A percentile compares a stretch with the other conserved stretches of the same genome.
Evolutionary conservation across 371 early-diverging fungal genomes (phyloP).

Genomic region (Mucor irregularis): DNA sequence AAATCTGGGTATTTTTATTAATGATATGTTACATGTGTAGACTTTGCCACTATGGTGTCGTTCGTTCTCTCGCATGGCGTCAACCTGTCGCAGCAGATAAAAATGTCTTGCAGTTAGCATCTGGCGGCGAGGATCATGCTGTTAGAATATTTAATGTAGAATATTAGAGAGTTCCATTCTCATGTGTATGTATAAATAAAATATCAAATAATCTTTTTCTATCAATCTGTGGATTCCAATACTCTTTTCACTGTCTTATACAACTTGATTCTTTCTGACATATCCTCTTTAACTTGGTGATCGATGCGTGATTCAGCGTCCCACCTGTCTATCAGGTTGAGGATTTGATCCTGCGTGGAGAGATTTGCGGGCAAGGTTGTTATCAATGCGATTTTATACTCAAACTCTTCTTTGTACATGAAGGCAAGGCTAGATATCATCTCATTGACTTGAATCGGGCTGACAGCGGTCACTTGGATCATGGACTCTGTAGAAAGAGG

Average conservation of each 20-base stretch:
- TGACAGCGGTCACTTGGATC: constrained; percentile 18
- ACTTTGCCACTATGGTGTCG: constrained; percentile 63
- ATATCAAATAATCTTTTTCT: background rate
- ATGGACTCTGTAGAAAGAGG: constrained; percentile 25
- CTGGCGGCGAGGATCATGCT: constrained; percentile 74
- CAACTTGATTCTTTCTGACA: constrained; percentile 25
- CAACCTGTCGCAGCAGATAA: constrained; percentile 7
- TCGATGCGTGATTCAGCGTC: constrained; percentile 18
- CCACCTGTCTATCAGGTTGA: constrained; percentile 19
- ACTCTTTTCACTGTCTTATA: constrained; percentile 26
- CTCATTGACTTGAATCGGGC: constrained; percentile 11
- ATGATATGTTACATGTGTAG: constrained; percentile 21
- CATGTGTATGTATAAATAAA: background rate
- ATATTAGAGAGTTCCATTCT: constrained; percentile 12
- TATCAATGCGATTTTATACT: constrained; percentile 11
- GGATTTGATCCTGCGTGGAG: constrained; percentile 2
- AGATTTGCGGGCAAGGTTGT: constrained; percentile 3
- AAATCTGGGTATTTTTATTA: background rate
- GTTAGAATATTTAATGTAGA: constrained; percentile 67
- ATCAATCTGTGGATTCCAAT: constrained; percentile 24
- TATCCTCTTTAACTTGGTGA: constrained; percentile 1
- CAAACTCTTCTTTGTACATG: constrained; percentile 22
- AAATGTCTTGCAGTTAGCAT: constrained; percentile 58
- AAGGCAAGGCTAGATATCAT: constrained; percentile 12
- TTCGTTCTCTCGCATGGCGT: constrained; percentile 71